These are phyloP conservation scores for Fusarium bactridioides DNA, from an alignment of 2,329 filamentous ascomycete species.

Conservation along the genomic window DNA sequence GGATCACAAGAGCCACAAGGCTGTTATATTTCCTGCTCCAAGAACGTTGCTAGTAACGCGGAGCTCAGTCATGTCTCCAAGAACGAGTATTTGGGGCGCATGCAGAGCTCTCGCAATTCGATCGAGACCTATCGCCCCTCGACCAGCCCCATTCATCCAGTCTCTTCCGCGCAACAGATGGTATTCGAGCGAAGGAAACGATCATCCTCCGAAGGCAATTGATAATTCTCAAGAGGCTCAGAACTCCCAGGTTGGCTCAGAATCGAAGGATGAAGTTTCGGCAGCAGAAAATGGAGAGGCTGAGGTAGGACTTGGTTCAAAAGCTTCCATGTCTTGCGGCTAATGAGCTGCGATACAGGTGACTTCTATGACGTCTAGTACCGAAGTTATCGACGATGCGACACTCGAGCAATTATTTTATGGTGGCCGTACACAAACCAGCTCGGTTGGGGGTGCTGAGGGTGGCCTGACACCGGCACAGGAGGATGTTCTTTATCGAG, in stretches of 20 bases:
- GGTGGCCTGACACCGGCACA: conserved; percentile 53
- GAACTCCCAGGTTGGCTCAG: conserved; percentile 3
- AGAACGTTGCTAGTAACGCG: conserved; percentile 40
- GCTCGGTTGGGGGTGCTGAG: conserved; percentile 43
- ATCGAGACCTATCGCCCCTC: conserved; percentile 40
- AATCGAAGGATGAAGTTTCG: not conserved
- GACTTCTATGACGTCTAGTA: conserved; percentile 7
- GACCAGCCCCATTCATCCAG: conserved; percentile 34
- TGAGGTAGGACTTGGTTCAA: conserved; percentile 37
- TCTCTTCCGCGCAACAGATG: conserved; percentile 36
- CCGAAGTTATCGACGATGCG: conserved; percentile 46
- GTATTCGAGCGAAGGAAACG: conserved; percentile 47
- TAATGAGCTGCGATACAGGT: conserved; percentile 30
- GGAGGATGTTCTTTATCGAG: conserved; percentile 53
- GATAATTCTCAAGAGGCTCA: conserved; percentile 21
- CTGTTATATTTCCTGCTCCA: conserved; percentile 34
- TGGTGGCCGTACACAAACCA: conserved; percentile 45
- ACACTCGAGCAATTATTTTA: conserved; percentile 49
- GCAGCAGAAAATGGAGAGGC: conserved; percentile 8
- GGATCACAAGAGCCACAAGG: conserved; percentile 38
- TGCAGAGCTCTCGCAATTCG: conserved; percentile 46
- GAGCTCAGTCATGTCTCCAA: conserved; percentile 47
- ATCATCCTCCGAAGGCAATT: conserved; percentile 36
- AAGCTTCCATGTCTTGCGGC: conserved; percentile 9
- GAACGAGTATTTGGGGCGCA: conserved; percentile 46